A percentile compares a stretch with the other conserved stretches of the same genome.
These are phyloP conservation scores for Fusarium zealandicum DNA, from an alignment of 2,329 filamentous ascomycete genomes.

Conservation along the genomic window DNA sequence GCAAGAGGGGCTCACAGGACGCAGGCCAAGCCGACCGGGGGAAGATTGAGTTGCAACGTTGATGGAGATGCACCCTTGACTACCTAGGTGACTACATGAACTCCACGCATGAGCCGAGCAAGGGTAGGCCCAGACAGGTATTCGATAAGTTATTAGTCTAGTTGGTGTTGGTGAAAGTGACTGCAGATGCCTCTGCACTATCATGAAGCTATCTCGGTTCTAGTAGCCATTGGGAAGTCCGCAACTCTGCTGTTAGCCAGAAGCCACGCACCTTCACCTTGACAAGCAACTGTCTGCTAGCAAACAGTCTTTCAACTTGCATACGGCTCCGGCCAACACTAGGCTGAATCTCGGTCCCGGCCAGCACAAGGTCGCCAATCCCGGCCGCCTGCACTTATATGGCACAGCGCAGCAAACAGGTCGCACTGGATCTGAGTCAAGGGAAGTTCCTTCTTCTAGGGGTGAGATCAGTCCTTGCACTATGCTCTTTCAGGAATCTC, in stretches of 20 bases:
- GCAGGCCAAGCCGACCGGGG: conserved; percentile 3
- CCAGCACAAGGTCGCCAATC: conserved; percentile 8
- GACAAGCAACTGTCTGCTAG: neutral
- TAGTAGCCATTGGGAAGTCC: neutral
- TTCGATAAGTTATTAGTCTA: conserved; percentile 9
- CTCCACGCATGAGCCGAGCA: conserved; percentile 38
- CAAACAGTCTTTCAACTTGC: neutral
- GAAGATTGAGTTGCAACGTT: conserved; percentile 9
- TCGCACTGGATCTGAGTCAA: conserved; percentile 29
- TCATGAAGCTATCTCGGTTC: conserved; percentile 10
- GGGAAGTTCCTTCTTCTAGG: conserved; percentile 14
- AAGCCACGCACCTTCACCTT: conserved; percentile 12
- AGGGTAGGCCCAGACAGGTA: conserved; percentile 6
- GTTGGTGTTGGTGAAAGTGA: conserved; percentile 14
- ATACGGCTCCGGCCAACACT: conserved; percentile 8
- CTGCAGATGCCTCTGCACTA: neutral
- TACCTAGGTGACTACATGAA: conserved; percentile 27
- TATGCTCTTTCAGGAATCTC: neutral
- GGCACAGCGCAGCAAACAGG: conserved; percentile 16
- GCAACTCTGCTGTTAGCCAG: neutral
- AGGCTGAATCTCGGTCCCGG: conserved; percentile 6
- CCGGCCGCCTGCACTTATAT: conserved; percentile 26
- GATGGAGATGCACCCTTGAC: conserved; percentile 13
- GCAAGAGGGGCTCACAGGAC: conserved; percentile 2
- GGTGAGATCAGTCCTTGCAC: conserved; percentile 10